Base-by-base conservation (phyloP, 1,284 basidiomycete species). In the Moniliella sp. region DNA sequence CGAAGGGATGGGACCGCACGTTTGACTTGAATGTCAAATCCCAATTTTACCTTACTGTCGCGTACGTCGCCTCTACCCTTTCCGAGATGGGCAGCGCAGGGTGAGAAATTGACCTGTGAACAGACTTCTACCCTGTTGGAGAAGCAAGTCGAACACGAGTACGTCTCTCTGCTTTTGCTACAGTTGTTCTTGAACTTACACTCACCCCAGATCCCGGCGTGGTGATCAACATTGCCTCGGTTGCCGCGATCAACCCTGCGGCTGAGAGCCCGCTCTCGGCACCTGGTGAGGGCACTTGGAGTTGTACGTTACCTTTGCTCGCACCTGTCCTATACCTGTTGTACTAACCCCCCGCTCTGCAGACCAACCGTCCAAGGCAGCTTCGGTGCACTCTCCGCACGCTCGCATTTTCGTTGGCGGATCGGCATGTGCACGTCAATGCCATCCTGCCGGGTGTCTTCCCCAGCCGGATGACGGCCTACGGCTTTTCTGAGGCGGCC, bases 401-500 rank as follows among this genome's bases (percentile, higher is more conserved):
- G 32, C 66, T 84, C 16, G 76, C 81, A 1, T 62, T 72, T 26
- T 76, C 76, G 32, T 67, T 84, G 5, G 71, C 66, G 2, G 65
- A 66, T 9, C 62, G 63, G 15, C 46, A 39, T 33, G 34, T 53
- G 25, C 35, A 51, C 28, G 78, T 82, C n/a, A 86, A 86, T 49
- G 77, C 79, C 7, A 80, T 84, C 34, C 66, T 71, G 33, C 79
- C 79, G 3, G 78, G 60, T 5, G 65, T 81, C 11, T 83, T 81
- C 64, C 78, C 77, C 0, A 77, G 75, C 33, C 78, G 75, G 60
- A 84, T 86, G 81, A 84, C 81, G 1, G 70, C 75, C 0, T 80
- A 67, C 34, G 77, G 74, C 3, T 65, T 81, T 47, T 41, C 37
- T 23, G 69, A 72, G 48, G 66, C 64, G 18, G 61, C 62, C 9